Evolutionary conservation across 345 rosid species (phyloP).

Genomic region (Nasturtium officinale): DNA sequence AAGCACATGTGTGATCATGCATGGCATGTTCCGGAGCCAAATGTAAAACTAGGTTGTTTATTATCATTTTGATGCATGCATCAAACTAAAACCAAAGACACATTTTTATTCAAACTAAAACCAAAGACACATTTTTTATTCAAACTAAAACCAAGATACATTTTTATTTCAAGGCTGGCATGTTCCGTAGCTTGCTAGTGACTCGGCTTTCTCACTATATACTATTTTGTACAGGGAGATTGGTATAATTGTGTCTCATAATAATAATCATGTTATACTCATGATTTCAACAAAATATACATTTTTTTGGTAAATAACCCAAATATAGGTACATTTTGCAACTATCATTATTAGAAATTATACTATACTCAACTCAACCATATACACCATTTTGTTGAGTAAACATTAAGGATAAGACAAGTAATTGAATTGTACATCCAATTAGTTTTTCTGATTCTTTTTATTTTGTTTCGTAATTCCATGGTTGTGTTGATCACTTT

Average conservation of each 20-base stretch:
- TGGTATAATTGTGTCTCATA: constrained; percentile 1
- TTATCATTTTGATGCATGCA: constrained; percentile 5
- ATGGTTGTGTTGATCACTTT: neutral
- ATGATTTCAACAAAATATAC: constrained; percentile 23
- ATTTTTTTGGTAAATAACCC: neutral
- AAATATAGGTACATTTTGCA: neutral
- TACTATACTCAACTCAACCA: constrained; percentile 31
- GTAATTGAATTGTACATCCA: neutral
- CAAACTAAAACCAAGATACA: neutral
- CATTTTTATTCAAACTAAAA: neutral
- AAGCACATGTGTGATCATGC: constrained; percentile 13
- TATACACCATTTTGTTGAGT: constrained; percentile 35
- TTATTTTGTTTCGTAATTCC: neutral
- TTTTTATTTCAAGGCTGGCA: neutral
- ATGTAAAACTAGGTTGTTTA: constrained; percentile 2
- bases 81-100: neutral
- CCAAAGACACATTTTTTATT: neutral
- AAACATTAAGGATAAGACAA: constrained; percentile 37
- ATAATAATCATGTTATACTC: constrained; percentile 16
- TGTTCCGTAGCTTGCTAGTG: neutral
- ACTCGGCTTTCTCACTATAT: neutral
- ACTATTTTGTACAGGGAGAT: neutral
- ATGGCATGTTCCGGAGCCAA: neutral
- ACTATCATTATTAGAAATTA: constrained; percentile 33
- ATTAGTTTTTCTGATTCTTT: neutral